Evolutionary conservation across 208 protist genomes (phyloP), one percentile per base, ranked within the genome.

Genomic region (Novymonas esmeraldas): DNA sequence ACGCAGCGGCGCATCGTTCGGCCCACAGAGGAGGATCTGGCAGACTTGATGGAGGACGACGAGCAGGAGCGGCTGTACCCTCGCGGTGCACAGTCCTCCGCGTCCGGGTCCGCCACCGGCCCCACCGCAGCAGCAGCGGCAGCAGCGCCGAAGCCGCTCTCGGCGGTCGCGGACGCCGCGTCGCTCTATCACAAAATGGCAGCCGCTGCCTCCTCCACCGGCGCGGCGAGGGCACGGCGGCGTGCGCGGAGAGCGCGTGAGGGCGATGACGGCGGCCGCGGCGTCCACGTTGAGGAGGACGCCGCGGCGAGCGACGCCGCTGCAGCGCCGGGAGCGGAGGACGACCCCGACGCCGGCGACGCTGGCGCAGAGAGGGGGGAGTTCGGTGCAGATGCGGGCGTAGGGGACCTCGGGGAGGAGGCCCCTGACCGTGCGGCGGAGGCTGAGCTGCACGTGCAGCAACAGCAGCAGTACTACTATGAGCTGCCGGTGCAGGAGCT

Each of bases 401-500:
- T 22, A 58, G 39, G 34, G 31, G 13, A 31, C 11, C n/a, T 2
- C 16, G 54, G 24, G n/a, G 34, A 20, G 16, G 22, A 42, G 10
- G 5, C 26, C 18, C 0, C 5, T 2, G 20, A 58, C 41, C 57
- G 20, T 0, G 9, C 29, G 2, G 10, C 2, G 14, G 31, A 46
- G 39, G 33, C 31, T 10, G 36, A 69, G 24, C 54, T 42, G n/a
- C 9, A 45, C 18, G 42, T 57, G 6, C 39, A 24, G 24, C 36
- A 76, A 41, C 64, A 69, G 46, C 70, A 76, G 57, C 24, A 60
- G 38, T 16, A 54, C 57, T 70, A 63, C 38, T 64, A 75, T 20
- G 81, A 86, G 54, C 63, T 55, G 38, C 28, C 60, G 11, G 24
- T 71, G 22, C 49, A 70, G 26, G 36, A 74, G 39, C 42, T 93